These are phyloP conservation scores for Colletotrichum karsti DNA, from an alignment of 2,329 filamentous ascomycete genomes.

Conservation along the genomic window DNA sequence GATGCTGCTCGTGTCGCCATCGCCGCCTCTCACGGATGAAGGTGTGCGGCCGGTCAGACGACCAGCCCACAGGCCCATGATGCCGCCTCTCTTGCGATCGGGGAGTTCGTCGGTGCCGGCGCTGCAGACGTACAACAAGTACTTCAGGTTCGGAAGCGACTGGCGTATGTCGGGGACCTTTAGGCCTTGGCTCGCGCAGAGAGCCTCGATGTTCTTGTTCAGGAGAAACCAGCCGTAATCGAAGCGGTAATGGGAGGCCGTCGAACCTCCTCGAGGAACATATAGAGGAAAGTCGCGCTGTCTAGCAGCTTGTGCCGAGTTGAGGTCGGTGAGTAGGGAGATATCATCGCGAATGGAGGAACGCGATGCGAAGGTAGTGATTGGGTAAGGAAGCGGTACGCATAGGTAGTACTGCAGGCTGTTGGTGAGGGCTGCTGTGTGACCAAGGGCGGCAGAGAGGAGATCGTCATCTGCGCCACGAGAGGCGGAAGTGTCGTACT, in stretches of 20 bases:
- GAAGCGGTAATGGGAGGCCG: conserved; percentile 83
- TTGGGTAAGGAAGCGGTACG: conserved; percentile 81
- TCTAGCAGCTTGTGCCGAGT: conserved; percentile 39
- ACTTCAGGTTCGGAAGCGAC: conserved; percentile 92
- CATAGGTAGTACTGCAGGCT: conserved; percentile 84
- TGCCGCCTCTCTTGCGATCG: conserved; percentile 67
- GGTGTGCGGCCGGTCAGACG: conserved; percentile 46
- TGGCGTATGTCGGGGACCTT: conserved; percentile 90
- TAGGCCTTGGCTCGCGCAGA: conserved; percentile 73
- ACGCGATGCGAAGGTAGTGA: conserved; percentile 76
- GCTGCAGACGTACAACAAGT: conserved; percentile 88
- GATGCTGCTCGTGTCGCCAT: conserved; percentile 49
- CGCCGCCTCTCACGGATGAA: conserved; percentile 30
- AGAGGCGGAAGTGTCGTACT: conserved; percentile 65
- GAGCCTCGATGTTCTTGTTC: conserved; percentile 89
- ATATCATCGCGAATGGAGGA: conserved; percentile 82
- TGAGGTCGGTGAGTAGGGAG: conserved; percentile 55
- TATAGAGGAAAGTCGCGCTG: conserved; percentile 85
- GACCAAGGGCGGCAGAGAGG: conserved; percentile 83
- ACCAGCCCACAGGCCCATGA: conserved; percentile 65
- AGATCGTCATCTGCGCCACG: conserved; percentile 66
- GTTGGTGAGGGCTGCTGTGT: conserved; percentile 78
- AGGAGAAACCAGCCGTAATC: conserved; percentile 97
- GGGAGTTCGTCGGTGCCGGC: conserved; percentile 75
- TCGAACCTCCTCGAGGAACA: conserved; percentile 66